Percentiles rank a stretch among this genome's conserved stretches.
These are phyloP conservation scores for Entomortierella chlamydospora DNA, from an alignment of 192 early-diverging fungal genomes.

Conservation along the genomic window DNA sequence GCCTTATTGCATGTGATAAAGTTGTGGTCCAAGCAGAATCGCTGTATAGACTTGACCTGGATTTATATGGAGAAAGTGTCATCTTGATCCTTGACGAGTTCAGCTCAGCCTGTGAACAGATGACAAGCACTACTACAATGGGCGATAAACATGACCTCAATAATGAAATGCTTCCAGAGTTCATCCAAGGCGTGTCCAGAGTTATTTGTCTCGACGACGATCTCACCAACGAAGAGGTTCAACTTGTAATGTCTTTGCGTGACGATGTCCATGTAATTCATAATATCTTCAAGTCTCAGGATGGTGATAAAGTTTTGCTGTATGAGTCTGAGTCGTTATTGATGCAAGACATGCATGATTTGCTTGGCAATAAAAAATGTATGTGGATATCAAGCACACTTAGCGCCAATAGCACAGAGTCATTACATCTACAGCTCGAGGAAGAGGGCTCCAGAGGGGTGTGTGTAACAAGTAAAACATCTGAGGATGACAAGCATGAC, in stretches of 20 bases:
- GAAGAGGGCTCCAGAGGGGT: slow-evolving; percentile 6
- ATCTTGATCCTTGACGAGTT: slow-evolving; percentile 33
- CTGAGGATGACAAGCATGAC: slow-evolving; percentile 1
- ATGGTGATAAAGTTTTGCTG: slow-evolving; percentile 20
- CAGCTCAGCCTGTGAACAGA: slow-evolving; percentile 25
- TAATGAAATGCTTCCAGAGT: not conserved
- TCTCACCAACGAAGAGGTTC: slow-evolving; percentile 9
- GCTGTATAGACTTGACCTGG: slow-evolving; percentile 4
- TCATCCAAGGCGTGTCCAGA: slow-evolving; percentile 9
- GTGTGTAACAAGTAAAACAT: slow-evolving; percentile 15
- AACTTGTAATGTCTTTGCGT: slow-evolving; percentile 11
- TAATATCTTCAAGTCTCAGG: slow-evolving; percentile 19
- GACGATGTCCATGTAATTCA: slow-evolving; percentile 17
- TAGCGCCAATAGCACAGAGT: slow-evolving; percentile 14
- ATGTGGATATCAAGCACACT: slow-evolving; percentile 19
- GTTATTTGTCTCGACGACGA: slow-evolving; percentile 29
- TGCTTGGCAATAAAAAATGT: not conserved
- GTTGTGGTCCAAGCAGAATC: slow-evolving; percentile 25
- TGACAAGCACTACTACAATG: slow-evolving; percentile 10
- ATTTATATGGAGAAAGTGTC: slow-evolving; percentile 5
- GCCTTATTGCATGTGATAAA: slow-evolving; percentile 9
- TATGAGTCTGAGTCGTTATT: slow-evolving; percentile 4
- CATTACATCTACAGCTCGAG: slow-evolving; percentile 9
- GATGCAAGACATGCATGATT: not conserved
- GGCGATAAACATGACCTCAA: slow-evolving; percentile 9